Evolutionary conservation across 192 early-diverging fungal genomes (phyloP), one percentile per base, ranked within the genome.

Genomic region (Spizellomyces sp.): DNA sequence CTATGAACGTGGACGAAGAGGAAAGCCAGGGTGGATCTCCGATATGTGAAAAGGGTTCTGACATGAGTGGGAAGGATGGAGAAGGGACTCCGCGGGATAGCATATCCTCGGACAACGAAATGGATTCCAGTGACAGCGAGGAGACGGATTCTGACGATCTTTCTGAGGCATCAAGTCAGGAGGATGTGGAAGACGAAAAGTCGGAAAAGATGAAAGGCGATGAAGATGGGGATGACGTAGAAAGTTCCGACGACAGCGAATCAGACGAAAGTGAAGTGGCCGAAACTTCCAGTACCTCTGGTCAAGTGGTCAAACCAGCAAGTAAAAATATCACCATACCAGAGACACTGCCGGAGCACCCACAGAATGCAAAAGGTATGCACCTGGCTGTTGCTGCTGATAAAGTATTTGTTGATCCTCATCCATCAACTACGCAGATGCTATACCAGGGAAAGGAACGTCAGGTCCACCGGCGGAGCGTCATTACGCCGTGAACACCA

Each of bases 401-500:
- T 36, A 36, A 0, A 36, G 27, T 36, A 36, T 36, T 36, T 36
- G 3, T 0, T 36, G 27, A 2, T 36, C 3, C 27, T 36, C 27
- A 36, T 36, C 27, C 27, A 36, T 36, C 27, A 36, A 36, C 1
- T 36, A 36, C 27, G 27, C 27, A 36, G 27, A 36, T 36, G 0
- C 17, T 54, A 19, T n/a, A 54, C 50, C 50, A n/a, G 50, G 2
- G 2, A 12, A 54, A 4, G 50, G 17, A 12, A 4, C 12, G 17
- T 12, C 50, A 54, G 17, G 12, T 54, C 50, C 12, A 54, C 14
- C 12, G 12, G 50, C 50, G 17, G 17, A 44, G 36, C 66, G 67
- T 19, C 63, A 61, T 44, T 71, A 19, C 15, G 45, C 63, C 9
- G 70, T 71, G 8, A 77, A 77, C 64, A 77, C 75, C 15, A 77